A percentile compares a stretch with the other conserved stretches of the same genome.
phyloP scores from a whole-genome alignment of 352 stramenopile species.

The Blastocystis sp. region DNA sequence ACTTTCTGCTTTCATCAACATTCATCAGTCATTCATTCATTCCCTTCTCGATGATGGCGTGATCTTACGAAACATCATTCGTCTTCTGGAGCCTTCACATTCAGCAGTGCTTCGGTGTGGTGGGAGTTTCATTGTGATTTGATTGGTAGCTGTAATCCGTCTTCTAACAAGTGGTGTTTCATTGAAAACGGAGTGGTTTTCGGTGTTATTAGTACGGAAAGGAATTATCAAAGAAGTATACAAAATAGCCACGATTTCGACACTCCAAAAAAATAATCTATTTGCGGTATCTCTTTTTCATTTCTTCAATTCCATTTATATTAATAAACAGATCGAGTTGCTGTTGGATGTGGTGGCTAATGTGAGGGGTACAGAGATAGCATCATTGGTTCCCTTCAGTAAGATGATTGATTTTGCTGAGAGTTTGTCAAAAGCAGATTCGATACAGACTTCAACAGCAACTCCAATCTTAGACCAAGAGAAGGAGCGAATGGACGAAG shows the following conservation, averaged over 20 bases:
- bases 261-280: not conserved
- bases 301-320: not conserved
- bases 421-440: not conserved
- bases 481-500: slow-evolving; percentile 13
- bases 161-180: not conserved
- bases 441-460: not conserved
- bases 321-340: not conserved
- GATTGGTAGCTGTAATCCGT: slow-evolving; percentile 11
- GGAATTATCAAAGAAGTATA: not conserved
- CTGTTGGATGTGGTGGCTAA: not conserved
- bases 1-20: not conserved
- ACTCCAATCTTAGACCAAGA: not conserved
- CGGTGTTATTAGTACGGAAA: not conserved
- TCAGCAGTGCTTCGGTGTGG: not conserved
- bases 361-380: not conserved
- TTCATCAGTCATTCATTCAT: not conserved
- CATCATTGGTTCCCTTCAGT: not conserved
- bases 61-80: not conserved
- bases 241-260: not conserved
- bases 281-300: not conserved
- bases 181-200: not conserved
- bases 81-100: not conserved
- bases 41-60: not conserved
- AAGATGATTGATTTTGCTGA: not conserved
- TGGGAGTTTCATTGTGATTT: not conserved